Evolutionary conservation across 257 asterid species (phyloP).

Genomic region (Ilex aquifolium): DNA sequence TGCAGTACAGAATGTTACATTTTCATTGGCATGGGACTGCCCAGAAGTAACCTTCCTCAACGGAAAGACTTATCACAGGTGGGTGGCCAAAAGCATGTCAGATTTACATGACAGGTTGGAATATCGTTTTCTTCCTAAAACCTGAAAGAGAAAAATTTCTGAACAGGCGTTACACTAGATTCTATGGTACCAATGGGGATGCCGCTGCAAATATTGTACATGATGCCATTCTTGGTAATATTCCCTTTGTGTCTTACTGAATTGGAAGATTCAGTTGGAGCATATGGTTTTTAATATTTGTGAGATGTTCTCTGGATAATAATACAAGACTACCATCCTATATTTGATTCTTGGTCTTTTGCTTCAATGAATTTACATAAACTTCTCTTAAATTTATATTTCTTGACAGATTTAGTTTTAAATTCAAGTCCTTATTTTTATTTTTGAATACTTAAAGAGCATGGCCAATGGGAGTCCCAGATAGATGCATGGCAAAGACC

Average conservation of each 20-base stretch:
- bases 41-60: slow-evolving; percentile 66
- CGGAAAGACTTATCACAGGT: slow-evolving; percentile 95
- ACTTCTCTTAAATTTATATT: too few relatives aligned
- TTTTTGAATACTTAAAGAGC: slow-evolving; percentile 35
- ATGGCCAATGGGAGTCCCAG: slow-evolving; percentile 73
- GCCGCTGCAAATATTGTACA: slow-evolving; percentile 74
- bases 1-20: slow-evolving; percentile 54
- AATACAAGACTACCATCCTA: too few relatives aligned
- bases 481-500: slow-evolving; percentile 96
- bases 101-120: slow-evolving; percentile 5
- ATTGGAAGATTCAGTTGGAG: background rate
- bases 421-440: background rate
- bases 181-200: slow-evolving; percentile 59
- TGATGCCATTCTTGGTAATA: slow-evolving; percentile 80
- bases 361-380: too few relatives aligned
- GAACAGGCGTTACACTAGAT: slow-evolving; percentile 82
- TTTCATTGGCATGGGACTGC: slow-evolving; percentile 90
- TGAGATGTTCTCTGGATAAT: too few relatives aligned
- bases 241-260: slow-evolving; percentile 4
- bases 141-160: slow-evolving; percentile 16
- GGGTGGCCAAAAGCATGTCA: slow-evolving; percentile 20
- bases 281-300: too few relatives aligned
- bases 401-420: background rate
- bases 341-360: too few relatives aligned
- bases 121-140: slow-evolving; percentile 16